Conservation (phyloP, 495 filamentous ascomycete genomes). For the Viridothelium virens region DNA sequence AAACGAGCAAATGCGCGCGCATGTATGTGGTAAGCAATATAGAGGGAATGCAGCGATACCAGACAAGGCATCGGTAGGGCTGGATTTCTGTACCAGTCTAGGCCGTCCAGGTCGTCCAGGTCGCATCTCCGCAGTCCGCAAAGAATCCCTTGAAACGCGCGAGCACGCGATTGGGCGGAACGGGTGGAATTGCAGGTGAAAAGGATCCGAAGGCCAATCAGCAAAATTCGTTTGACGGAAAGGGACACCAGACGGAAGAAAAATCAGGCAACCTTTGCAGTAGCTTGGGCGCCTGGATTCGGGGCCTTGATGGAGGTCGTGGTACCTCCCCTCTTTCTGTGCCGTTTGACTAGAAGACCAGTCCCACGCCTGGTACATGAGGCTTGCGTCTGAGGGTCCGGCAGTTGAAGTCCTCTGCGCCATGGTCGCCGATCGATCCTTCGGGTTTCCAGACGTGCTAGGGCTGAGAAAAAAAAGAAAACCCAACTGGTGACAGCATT, state of each 20-base stretch:
- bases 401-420: background rate
- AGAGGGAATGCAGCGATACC: background rate
- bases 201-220: background rate
- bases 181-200: conserved; percentile 1
- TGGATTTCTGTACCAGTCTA: background rate
- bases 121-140: conserved; percentile 5
- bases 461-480: background rate
- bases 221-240: background rate
- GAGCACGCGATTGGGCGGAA: background rate
- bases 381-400: background rate
- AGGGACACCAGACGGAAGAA: background rate
- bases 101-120: background rate
- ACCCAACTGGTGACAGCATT: no score
- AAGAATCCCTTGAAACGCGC: background rate
- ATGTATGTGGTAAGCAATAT: conserved; percentile 11
- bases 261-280: conserved; percentile 8
- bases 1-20: conserved; percentile 46
- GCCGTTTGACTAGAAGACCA: background rate
- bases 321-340: background rate
- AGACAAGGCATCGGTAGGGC: background rate
- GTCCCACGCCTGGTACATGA: background rate
- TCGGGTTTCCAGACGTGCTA: background rate
- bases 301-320: background rate
- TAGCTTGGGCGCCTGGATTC: conserved; percentile 9
- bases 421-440: background rate